These are phyloP conservation scores for Amanita rubescens DNA, from an alignment of 768 basidiomycete genomes.

Conservation along the genomic window DNA sequence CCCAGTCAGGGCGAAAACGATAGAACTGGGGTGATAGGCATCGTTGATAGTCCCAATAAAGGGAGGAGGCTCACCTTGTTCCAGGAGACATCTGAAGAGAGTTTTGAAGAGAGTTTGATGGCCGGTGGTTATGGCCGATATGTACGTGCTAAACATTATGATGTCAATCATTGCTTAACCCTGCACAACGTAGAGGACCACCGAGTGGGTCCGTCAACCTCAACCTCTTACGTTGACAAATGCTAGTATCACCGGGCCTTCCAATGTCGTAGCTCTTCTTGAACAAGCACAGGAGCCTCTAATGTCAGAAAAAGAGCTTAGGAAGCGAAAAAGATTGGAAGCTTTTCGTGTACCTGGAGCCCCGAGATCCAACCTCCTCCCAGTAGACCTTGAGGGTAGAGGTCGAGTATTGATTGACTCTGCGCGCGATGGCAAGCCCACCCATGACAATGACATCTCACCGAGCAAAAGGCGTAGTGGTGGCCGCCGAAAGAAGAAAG, in stretches of 20 bases:
- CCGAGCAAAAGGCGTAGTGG: slow-evolving; percentile 30
- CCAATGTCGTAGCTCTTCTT: slow-evolving; percentile 32
- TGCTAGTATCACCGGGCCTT: slow-evolving; percentile 33
- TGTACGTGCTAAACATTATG: slow-evolving; percentile 33
- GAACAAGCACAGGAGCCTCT: slow-evolving; percentile 33
- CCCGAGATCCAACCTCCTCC: slow-evolving; percentile 39
- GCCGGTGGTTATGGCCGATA: slow-evolving; percentile 76
- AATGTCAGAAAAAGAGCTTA: slow-evolving; percentile 52
- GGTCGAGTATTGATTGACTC: slow-evolving; percentile 66
- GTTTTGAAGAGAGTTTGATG: slow-evolving; percentile 80
- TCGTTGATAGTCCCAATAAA: slow-evolving; percentile 63
- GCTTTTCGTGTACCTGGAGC: slow-evolving; percentile 47
- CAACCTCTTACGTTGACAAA: slow-evolving; percentile 38
- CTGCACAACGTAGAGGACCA: slow-evolving; percentile 39
- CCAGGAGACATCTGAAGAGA: slow-evolving; percentile 77
- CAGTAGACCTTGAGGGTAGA: slow-evolving; percentile 58
- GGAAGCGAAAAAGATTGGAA: slow-evolving; percentile 59
- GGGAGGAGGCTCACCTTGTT: slow-evolving; percentile 69
- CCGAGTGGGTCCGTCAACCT: slow-evolving; percentile 55
- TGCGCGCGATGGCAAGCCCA: slow-evolving; percentile 31
- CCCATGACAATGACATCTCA: slow-evolving; percentile 23
- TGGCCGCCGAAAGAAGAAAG: slow-evolving; percentile 45
- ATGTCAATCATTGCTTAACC: neutral
- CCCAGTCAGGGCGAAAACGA: slow-evolving; percentile 23
- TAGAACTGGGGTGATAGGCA: slow-evolving; percentile 37